Evolutionary conservation across 305 asterid species (phyloP).

Genomic region (Ajuga reptans): DNA sequence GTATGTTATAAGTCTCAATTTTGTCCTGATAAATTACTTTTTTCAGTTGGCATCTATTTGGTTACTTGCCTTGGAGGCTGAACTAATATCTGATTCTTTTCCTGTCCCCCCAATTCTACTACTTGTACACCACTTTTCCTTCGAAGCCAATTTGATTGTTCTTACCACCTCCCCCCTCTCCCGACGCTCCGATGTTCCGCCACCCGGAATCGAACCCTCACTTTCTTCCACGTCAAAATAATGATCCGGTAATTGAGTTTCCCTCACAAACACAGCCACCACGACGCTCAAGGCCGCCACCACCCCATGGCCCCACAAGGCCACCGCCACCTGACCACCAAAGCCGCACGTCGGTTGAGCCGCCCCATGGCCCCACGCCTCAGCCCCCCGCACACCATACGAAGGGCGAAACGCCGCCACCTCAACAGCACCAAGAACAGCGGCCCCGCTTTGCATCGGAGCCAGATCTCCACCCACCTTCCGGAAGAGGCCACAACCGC

Average conservation of each 20-base stretch:
- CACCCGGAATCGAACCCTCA: slow-evolving; percentile 38
- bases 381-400: slow-evolving; percentile 21
- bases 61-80: slow-evolving; percentile 46
- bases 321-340: neutral
- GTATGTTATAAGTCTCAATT: neutral
- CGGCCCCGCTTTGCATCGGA: slow-evolving; percentile 3
- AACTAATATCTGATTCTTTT: slow-evolving; percentile 33
- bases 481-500: slow-evolving; percentile 12
- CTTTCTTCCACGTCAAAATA: slow-evolving; percentile 31
- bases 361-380: slow-evolving; percentile 27
- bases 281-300: neutral
- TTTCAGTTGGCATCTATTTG: slow-evolving; percentile 30
- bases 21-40: slow-evolving; percentile 7
- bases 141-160: slow-evolving; percentile 20
- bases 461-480: slow-evolving; percentile 5
- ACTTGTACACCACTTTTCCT: neutral
- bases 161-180: neutral
- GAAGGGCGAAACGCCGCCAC: slow-evolving; percentile 10
- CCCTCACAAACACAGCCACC: slow-evolving; percentile 23
- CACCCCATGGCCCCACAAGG: neutral
- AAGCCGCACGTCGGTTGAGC: slow-evolving; percentile 17
- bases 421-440: slow-evolving; percentile 15
- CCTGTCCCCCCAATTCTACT: slow-evolving; percentile 6
- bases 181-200: slow-evolving; percentile 25
- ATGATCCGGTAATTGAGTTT: slow-evolving; percentile 29